Conservation (phyloP, 192 early-diverging fungal genomes). For the Mortierella antarctica region DNA sequence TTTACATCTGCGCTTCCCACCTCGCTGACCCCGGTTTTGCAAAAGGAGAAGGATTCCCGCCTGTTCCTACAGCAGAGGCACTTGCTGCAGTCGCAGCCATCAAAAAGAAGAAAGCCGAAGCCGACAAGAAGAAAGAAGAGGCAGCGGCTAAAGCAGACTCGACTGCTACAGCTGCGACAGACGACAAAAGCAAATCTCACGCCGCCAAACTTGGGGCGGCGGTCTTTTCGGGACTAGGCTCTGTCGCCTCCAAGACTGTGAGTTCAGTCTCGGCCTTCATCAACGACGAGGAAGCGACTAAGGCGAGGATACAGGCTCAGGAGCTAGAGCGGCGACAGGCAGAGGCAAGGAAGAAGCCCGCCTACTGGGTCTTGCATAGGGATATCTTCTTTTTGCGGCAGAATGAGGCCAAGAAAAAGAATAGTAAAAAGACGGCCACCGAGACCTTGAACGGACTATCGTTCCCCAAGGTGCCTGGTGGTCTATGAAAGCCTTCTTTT, state of each 20-base stretch:
- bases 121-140: conserved; percentile 45
- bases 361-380: conserved; percentile 58
- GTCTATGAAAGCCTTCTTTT: conserved; percentile 5
- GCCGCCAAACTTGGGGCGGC: conserved; percentile 44
- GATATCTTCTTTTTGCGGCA: conserved; percentile 64
- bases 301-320: conserved; percentile 42
- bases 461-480: conserved; percentile 61
- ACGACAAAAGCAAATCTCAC: conserved; percentile 23
- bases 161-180: conserved; percentile 11
- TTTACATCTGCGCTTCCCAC: conserved; percentile 59
- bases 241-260: conserved; percentile 34
- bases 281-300: conserved; percentile 47
- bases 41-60: conserved; percentile 49
- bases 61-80: conserved; percentile 34
- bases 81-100: conserved; percentile 39
- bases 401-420: conserved; percentile 53
- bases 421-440: conserved; percentile 44
- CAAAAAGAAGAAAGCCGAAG: conserved; percentile 46
- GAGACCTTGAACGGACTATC: conserved; percentile 51
- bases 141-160: conserved; percentile 3
- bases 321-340: conserved; percentile 32
- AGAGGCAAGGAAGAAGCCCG: conserved; percentile 39
- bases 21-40: conserved; percentile 56
- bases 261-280: conserved; percentile 47
- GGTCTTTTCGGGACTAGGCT: conserved; percentile 44